phyloP scores from a whole-genome alignment of 176 grass and related monocot species.

The Zizania latifolia region DNA sequence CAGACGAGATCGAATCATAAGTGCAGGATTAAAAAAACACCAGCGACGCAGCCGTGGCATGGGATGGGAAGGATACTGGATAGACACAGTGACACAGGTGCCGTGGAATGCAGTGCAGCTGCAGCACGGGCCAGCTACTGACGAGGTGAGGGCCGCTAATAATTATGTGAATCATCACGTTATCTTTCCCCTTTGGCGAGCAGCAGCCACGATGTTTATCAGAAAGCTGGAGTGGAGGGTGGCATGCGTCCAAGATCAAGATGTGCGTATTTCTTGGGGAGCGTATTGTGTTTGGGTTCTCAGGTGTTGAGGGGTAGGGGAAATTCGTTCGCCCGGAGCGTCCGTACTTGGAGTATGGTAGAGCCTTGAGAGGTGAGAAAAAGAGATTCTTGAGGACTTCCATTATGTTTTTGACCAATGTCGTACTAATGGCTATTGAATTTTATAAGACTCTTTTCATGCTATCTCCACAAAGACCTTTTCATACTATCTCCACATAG shows the following conservation, averaged over 20 bases:
- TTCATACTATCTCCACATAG: too few relatives aligned
- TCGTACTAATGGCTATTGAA: neutral
- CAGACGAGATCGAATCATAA: conserved; percentile 36
- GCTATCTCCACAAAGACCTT: too few relatives aligned
- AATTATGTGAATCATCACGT: conserved; percentile 73
- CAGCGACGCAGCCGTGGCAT: neutral
- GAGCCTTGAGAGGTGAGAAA: neutral
- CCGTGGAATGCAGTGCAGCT: too few relatives aligned
- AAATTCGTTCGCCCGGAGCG: neutral
- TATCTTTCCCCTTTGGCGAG: conserved; percentile 52
- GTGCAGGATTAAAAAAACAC: conserved; percentile 35
- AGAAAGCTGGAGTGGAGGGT: conserved; percentile 36
- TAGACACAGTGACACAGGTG: too few relatives aligned
- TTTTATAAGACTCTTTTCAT: too few relatives aligned
- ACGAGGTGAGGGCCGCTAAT: conserved; percentile 18
- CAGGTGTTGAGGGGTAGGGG: neutral
- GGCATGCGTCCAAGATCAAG: neutral
- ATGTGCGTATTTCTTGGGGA: conserved; percentile 23
- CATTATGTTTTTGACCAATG: neutral
- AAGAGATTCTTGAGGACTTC: neutral
- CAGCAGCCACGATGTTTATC: conserved; percentile 39
- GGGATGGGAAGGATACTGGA: too few relatives aligned
- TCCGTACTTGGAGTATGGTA: neutral
- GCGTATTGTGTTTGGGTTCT: conserved; percentile 9
- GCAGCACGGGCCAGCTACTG: conserved; percentile 28